phyloP scores from a whole-genome alignment of 2,329 filamentous ascomycete genomes.

The Aciculosporium take region DNA sequence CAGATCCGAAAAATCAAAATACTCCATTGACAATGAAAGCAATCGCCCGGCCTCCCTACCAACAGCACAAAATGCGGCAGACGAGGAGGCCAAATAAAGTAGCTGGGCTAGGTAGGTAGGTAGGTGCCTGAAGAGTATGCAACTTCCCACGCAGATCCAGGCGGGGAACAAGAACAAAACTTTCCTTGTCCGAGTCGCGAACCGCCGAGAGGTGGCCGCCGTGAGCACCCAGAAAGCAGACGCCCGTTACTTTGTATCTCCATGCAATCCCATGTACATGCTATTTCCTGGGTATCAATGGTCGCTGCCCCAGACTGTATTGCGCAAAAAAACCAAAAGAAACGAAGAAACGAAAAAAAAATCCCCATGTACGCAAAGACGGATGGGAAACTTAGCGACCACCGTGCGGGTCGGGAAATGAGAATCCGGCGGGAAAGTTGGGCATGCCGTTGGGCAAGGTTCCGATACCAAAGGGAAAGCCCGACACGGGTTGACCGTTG shows the following conservation, averaged over 20 bases:
- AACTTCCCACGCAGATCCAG: neutral
- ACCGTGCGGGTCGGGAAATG: constrained; percentile 22
- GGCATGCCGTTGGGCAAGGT: constrained; percentile 29
- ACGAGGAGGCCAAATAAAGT: too few species aligned
- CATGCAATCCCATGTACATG: neutral
- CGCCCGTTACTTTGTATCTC: neutral
- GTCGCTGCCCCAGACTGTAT: neutral
- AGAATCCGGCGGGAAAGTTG: constrained; percentile 25
- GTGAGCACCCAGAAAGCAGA: neutral
- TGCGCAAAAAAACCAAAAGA: neutral
- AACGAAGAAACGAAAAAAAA: neutral
- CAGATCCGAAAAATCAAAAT: too few species aligned
- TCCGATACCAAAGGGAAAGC: constrained; percentile 26
- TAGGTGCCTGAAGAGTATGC: too few species aligned
- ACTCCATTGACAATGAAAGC: too few species aligned
- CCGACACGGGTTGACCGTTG: constrained; percentile 11
- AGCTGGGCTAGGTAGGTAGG: too few species aligned
- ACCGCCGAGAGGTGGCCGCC: neutral
- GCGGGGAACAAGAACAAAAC: neutral
- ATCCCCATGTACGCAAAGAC: too few species aligned
- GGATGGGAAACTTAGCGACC: constrained; percentile 3
- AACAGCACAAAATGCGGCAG: neutral
- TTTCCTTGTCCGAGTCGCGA: neutral
- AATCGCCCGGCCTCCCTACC: neutral
- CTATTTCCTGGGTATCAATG: constrained; percentile 2